These are phyloP conservation scores for Penicillium herquei DNA, from an alignment of 495 filamentous ascomycete genomes.

Conservation along the genomic window DNA sequence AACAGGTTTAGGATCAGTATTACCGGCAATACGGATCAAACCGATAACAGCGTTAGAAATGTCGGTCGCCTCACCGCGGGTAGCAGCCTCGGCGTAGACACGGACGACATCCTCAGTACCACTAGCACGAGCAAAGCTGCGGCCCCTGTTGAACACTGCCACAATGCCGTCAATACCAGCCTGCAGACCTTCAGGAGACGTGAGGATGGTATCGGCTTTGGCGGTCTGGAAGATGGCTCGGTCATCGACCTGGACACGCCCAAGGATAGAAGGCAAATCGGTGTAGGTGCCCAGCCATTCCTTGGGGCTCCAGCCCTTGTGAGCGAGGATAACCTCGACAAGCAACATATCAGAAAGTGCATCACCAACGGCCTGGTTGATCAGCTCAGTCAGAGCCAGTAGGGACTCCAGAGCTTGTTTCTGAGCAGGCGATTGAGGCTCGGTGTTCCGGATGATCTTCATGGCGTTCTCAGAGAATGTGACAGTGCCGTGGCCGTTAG, in stretches of 20 bases:
- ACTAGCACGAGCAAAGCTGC: slow-evolving; percentile 86
- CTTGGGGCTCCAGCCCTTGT: slow-evolving; percentile 85
- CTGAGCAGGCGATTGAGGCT: slow-evolving; percentile 90
- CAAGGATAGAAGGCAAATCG: slow-evolving; percentile 94
- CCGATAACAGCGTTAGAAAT: too few species aligned
- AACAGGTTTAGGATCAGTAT: too few species aligned
- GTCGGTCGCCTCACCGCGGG: slow-evolving; percentile 74
- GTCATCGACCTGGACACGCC: slow-evolving; percentile 84
- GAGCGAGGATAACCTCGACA: slow-evolving; percentile 91
- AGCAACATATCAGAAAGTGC: slow-evolving; percentile 95
- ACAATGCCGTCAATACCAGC: slow-evolving; percentile 76
- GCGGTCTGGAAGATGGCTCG: slow-evolving; percentile 84
- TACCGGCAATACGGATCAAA: too few species aligned
- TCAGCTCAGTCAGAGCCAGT: slow-evolving; percentile 75
- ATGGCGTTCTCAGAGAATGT: slow-evolving; percentile 84
- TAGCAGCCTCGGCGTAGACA: slow-evolving; percentile 95
- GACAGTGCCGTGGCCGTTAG: slow-evolving; percentile 95
- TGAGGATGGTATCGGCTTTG: too few species aligned
- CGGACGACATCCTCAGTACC: slow-evolving; percentile 96
- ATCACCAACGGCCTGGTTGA: slow-evolving; percentile 97
- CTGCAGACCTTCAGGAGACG: slow-evolving; percentile 74
- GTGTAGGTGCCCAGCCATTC: slow-evolving; percentile 93
- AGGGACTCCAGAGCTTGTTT: slow-evolving; percentile 80
- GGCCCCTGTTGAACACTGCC: slow-evolving; percentile 86
- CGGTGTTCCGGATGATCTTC: slow-evolving; percentile 68